A percentile compares a stretch with the other conserved stretches of the same genome.
These are phyloP conservation scores for Phaeotremella fagi DNA, from an alignment of 768 basidiomycete species.

Conservation along the genomic window DNA sequence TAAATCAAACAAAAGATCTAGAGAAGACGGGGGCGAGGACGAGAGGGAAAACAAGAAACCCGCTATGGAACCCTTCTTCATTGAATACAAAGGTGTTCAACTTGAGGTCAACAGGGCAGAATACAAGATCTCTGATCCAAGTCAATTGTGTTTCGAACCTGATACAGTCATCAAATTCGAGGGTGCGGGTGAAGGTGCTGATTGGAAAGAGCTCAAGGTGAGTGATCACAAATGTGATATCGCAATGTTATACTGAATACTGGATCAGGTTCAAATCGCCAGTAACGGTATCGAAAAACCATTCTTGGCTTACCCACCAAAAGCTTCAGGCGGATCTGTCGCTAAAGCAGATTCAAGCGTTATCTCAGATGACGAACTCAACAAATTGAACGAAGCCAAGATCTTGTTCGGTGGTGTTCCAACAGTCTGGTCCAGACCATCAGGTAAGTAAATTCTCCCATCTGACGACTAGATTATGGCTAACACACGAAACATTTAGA, in stretches of 20 bases:
- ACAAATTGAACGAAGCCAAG: slow-evolving; percentile 38
- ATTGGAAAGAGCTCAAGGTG: slow-evolving; percentile 50
- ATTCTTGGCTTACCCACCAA: slow-evolving; percentile 48
- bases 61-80: slow-evolving; percentile 18
- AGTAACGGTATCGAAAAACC: slow-evolving; percentile 36
- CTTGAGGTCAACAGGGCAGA: slow-evolving; percentile 38
- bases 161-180: slow-evolving; percentile 44
- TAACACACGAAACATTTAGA: slow-evolving; percentile 16
- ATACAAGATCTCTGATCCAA: slow-evolving; percentile 37
- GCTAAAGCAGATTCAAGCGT: slow-evolving; percentile 31
- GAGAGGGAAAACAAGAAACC: slow-evolving; percentile 27
- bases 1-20: slow-evolving; percentile 20
- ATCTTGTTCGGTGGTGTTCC: slow-evolving; percentile 38
- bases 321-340: slow-evolving; percentile 38
- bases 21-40: slow-evolving; percentile 36
- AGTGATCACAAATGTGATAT: background rate
- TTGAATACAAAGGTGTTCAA: slow-evolving; percentile 44
- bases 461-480: background rate
- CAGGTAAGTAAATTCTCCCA: slow-evolving; percentile 19
- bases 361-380: slow-evolving; percentile 40
- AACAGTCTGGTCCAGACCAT: slow-evolving; percentile 37
- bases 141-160: slow-evolving; percentile 31
- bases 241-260: background rate
- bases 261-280: slow-evolving; percentile 28
- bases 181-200: slow-evolving; percentile 39